Base-by-base conservation (phyloP, 2,329 filamentous ascomycete species). In the Bimuria novae-zelandiae region DNA sequence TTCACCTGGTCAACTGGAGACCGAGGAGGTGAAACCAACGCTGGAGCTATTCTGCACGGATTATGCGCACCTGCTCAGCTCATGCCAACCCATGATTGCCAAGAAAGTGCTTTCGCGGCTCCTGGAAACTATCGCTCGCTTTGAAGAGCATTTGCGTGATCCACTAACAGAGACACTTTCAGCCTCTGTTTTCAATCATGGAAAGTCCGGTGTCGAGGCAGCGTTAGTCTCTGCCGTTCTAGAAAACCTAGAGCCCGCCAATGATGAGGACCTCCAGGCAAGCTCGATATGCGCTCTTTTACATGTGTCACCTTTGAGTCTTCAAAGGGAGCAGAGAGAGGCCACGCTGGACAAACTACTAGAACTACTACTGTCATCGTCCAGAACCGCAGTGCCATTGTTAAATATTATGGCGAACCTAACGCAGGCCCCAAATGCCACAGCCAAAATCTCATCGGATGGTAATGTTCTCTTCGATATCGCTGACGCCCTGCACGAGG, bases 381-480 rank as follows among this genome's bases (percentile, higher is more conserved):
- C 60, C 22, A 21, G 44, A 19, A 46, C 61, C 17, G 43, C 54
- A 4, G 37, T 54, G 4, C 41, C 41, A 1, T 19, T 67, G 12
- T 52, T 72, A 3, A 66, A 63, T 36, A 59, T 70, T 32, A 62
- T 72, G 58, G 59, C 56, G 7, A 63, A 65, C 43, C 56, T 75
- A 7, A 72, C 74, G 65, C 57, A 67, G 25, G 55, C 66, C 5
- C 65, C 72, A 1, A 75, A 75, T 49, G 66, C 72, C 12, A 73
- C 65, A 5, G 67, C 72, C 10, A 71, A 67, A 23, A 48, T 75
- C 1, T 68, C 66, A 4, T 65, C 61, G 4, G 57, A 71, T 16
- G 61, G 61, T 10, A 45, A 45, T 3, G 32, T 59, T 1, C 44
- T 71, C 14, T 72, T 71, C 45, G 52, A 65, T n/a, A 57, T 72